These are phyloP conservation scores for Penicillium manginii DNA, from an alignment of 495 filamentous ascomycete genomes.

Conservation along the genomic window DNA sequence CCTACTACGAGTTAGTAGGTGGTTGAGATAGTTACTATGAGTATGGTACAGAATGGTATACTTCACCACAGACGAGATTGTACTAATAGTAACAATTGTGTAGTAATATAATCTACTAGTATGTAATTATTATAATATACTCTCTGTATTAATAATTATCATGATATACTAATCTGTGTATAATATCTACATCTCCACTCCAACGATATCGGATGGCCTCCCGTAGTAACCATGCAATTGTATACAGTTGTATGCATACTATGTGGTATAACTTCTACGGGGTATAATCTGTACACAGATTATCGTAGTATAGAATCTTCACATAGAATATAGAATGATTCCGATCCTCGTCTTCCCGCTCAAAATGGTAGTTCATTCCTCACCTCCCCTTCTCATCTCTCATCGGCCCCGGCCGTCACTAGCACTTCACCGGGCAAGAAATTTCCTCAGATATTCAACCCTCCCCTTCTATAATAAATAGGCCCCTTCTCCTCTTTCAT, in stretches of 20 bases:
- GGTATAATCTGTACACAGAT: too few relatives aligned
- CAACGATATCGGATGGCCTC: background rate
- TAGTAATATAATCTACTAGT: background rate
- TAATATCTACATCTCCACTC: background rate
- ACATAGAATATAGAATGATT: background rate
- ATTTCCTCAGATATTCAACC: background rate
- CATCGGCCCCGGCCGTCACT: conserved; percentile 1
- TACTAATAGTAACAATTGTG: too few relatives aligned
- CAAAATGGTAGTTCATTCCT: background rate
- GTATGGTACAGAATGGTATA: background rate
- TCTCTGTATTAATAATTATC: background rate
- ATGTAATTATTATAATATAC: background rate
- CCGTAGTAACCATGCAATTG: background rate
- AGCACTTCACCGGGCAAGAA: too few relatives aligned
- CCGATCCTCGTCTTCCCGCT: background rate
- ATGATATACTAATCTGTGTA: too few relatives aligned
- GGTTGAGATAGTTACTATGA: too few relatives aligned
- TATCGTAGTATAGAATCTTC: background rate
- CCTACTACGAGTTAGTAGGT: too few relatives aligned
- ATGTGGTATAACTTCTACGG: too few relatives aligned
- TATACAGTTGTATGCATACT: too few relatives aligned
- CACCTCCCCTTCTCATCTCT: background rate
- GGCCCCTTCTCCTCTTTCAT: background rate
- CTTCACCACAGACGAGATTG: too few relatives aligned
- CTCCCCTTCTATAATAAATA: conserved; percentile 4